Conservation (phyloP, 306 rosid species). For the Vachellia pachyceras region DNA sequence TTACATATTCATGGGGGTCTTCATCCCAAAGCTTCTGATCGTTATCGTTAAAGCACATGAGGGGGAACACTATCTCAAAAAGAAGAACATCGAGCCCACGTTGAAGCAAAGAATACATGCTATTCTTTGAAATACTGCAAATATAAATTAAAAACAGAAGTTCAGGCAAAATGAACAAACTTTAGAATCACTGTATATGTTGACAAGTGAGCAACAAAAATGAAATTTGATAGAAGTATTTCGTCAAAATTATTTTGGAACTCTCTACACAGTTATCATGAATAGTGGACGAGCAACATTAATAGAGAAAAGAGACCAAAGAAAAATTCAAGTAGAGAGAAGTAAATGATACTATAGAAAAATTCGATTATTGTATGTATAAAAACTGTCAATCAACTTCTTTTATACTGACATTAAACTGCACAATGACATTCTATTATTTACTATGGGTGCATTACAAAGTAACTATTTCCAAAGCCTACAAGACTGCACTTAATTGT, state of each 20-base stretch:
- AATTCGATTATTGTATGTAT: not conserved
- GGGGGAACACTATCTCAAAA: constrained; percentile 94
- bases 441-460: not conserved
- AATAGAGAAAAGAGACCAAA: not conserved
- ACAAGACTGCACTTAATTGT: not conserved
- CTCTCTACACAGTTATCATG: not conserved
- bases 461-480: not conserved
- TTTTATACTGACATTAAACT: not conserved
- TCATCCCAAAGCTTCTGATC: constrained; percentile 98
- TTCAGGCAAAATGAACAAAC: constrained; percentile 12
- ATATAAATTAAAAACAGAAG: not conserved
- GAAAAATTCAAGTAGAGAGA: not conserved
- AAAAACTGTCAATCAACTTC: not conserved
- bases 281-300: not conserved
- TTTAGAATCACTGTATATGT: constrained; percentile 7
- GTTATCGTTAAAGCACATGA: constrained; percentile 90
- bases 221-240: constrained; percentile 5
- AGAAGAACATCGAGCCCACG: constrained; percentile 83
- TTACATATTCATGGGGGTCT: constrained; percentile 96
- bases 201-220: constrained; percentile 4
- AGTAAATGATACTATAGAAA: not conserved
- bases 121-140: constrained; percentile 86
- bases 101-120: constrained; percentile 84
- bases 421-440: not conserved
- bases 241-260: constrained; percentile 5